Conservation (phyloP, 805 yeast genomes). For the Zygoascus bituminiphila region DNA sequence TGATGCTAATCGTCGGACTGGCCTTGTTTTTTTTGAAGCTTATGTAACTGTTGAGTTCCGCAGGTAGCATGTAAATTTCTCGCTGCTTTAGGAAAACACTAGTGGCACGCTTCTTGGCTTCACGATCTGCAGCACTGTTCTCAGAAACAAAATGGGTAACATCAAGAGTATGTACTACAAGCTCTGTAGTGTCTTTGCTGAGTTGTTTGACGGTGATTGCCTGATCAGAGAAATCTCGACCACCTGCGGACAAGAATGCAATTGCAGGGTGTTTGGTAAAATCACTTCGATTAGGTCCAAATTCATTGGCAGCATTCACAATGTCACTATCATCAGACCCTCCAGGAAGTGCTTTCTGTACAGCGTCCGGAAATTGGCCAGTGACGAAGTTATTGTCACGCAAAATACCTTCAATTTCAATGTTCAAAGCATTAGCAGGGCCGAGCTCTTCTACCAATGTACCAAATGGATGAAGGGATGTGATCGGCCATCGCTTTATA, state of each 20-base stretch:
- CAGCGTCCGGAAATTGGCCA: constrained; percentile 36
- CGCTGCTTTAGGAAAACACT: constrained; percentile 83
- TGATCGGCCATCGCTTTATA: constrained; percentile 98
- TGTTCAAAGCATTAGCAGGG: constrained; percentile 59
- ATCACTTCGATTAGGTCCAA: constrained; percentile 38
- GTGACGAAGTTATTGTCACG: constrained; percentile 50
- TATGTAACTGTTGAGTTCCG: constrained; percentile 43
- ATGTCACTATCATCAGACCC: constrained; percentile 8
- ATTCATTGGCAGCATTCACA: constrained; percentile 10
- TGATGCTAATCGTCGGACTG: constrained; percentile 64
- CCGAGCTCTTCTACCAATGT: constrained; percentile 85
- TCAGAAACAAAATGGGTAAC: constrained; percentile 61
- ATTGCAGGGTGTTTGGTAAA: constrained; percentile 51
- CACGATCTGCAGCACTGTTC: constrained; percentile 74
- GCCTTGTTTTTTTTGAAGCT: constrained; percentile 55
- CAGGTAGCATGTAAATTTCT: constrained; percentile 59
- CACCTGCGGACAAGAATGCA: constrained; percentile 42
- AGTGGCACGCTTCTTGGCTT: constrained; percentile 82
- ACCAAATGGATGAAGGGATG: constrained; percentile 97
- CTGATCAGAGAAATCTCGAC: constrained; percentile 59
- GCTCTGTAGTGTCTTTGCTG: constrained; percentile 53
- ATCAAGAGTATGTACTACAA: constrained; percentile 84
- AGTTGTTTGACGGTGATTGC: constrained; percentile 71
- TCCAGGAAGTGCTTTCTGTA: constrained; percentile 16
- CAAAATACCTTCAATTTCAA: constrained; percentile 81